phyloP scores from a whole-genome alignment of 2,329 filamentous ascomycete species.

The Claviceps digitariae region DNA sequence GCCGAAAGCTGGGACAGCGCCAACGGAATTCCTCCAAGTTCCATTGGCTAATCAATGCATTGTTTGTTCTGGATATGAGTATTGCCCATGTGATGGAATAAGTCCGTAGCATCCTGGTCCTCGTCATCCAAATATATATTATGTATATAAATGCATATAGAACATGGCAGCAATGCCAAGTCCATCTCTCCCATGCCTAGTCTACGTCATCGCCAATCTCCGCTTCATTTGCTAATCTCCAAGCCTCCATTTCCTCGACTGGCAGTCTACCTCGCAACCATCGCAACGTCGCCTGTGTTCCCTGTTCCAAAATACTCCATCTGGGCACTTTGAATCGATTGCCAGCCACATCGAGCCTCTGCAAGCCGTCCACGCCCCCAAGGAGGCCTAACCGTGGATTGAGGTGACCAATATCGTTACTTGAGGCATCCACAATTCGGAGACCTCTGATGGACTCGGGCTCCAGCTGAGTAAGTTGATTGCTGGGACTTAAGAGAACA shows the following conservation, averaged over 20 bases:
- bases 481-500: slow-evolving; percentile 64
- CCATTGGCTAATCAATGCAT: neutral
- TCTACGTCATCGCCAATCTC: slow-evolving; percentile 14
- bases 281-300: slow-evolving; percentile 69
- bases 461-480: slow-evolving; percentile 59
- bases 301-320: slow-evolving; percentile 71
- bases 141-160: no score
- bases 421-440: slow-evolving; percentile 62
- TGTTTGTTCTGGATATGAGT: neutral
- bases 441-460: slow-evolving; percentile 63
- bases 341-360: slow-evolving; percentile 63
- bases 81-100: no score
- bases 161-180: neutral
- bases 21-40: neutral
- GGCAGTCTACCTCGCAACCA: slow-evolving; percentile 72
- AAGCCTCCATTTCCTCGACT: slow-evolving; percentile 42
- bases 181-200: neutral
- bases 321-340: slow-evolving; percentile 83
- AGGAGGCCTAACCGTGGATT: slow-evolving; percentile 71
- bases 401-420: slow-evolving; percentile 74
- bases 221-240: slow-evolving; percentile 33
- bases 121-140: neutral
- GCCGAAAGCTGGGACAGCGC: neutral
- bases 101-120: no score
- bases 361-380: slow-evolving; percentile 43